A percentile compares a stretch with the other conserved stretches of the same genome.
Evolutionary conservation across 2,329 filamentous ascomycete species (phyloP).

Genomic region (Graphilbum fragrans): DNA sequence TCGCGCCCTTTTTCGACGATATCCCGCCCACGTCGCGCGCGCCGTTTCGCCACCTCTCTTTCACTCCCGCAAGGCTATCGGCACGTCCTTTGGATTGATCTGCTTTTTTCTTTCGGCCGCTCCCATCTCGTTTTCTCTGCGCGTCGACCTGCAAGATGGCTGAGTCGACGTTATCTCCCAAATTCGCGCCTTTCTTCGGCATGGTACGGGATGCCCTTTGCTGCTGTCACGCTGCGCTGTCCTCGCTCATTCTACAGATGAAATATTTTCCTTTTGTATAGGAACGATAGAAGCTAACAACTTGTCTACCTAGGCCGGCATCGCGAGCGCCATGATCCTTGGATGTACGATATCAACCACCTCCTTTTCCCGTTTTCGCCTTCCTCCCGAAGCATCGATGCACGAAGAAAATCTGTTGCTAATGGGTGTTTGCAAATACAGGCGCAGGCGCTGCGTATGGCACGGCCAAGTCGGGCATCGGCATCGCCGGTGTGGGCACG

Average conservation of each 20-base stretch:
- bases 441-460: conserved; percentile 70
- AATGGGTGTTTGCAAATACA: conserved; percentile 14
- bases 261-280: neutral
- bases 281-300: neutral
- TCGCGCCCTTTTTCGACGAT: neutral
- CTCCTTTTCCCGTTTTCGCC: conserved; percentile 11
- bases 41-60: no score
- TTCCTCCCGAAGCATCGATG: neutral
- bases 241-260: no score
- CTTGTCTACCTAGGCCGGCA: conserved; percentile 47
- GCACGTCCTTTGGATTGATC: no score
- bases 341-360: conserved; percentile 48
- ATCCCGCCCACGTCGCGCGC: no score
- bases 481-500: conserved; percentile 74
- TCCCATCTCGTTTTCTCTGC: neutral
- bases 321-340: conserved; percentile 73
- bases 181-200: conserved; percentile 80
- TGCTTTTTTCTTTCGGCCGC: neutral
- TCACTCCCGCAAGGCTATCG: no score
- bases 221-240: no score
- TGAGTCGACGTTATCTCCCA: conserved; percentile 53
- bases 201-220: conserved; percentile 48
- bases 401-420: neutral
- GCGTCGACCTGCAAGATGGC: conserved; percentile 17
- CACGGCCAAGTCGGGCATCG: conserved; percentile 79